phyloP scores from a whole-genome alignment of 208 protist genomes.

The Acanthamoeba lenticulata region DNA sequence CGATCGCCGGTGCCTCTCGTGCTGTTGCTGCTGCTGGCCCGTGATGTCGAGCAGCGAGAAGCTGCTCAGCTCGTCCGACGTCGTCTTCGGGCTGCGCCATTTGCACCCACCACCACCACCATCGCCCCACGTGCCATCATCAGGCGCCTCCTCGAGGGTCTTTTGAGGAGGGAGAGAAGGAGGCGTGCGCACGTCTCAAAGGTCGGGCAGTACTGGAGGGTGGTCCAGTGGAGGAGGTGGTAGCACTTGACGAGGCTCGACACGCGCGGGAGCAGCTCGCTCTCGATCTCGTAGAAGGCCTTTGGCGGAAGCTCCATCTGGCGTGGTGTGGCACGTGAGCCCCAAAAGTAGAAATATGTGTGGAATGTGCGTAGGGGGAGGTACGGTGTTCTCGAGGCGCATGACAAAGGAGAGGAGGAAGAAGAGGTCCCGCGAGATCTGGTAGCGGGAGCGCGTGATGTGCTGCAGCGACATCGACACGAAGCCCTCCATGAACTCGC shows the following conservation, averaged over 20 bases:
- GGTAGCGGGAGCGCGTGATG: slow-evolving; percentile 38
- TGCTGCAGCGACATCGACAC: slow-evolving; percentile 29
- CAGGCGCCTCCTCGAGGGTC: too few species aligned
- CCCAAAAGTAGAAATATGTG: not conserved
- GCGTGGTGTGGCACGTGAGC: not conserved
- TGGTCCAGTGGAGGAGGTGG: slow-evolving; percentile 40
- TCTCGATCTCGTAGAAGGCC: slow-evolving; percentile 50
- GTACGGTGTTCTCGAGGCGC: slow-evolving; percentile 38
- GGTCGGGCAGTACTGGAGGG: slow-evolving; percentile 38
- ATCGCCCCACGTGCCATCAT: too few species aligned
- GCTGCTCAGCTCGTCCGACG: not conserved
- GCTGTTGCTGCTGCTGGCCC: not conserved
- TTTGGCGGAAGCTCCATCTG: not conserved
- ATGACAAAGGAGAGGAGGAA: slow-evolving; percentile 53
- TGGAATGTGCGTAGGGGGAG: not conserved
- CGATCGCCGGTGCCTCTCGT: not conserved
- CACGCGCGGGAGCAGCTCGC: slow-evolving; percentile 19
- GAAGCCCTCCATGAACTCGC: slow-evolving; percentile 19
- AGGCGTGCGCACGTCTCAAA: not conserved
- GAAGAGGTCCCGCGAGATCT: slow-evolving; percentile 56
- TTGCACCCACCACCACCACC: too few species aligned
- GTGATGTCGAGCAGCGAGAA: not conserved
- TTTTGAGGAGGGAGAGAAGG: not conserved
- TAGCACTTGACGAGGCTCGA: slow-evolving; percentile 35
- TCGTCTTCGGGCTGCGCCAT: not conserved